Evolutionary conservation across 345 rosid species (phyloP), one percentile per base, ranked within the genome.

Genomic region (Limnanthes douglasii): DNA sequence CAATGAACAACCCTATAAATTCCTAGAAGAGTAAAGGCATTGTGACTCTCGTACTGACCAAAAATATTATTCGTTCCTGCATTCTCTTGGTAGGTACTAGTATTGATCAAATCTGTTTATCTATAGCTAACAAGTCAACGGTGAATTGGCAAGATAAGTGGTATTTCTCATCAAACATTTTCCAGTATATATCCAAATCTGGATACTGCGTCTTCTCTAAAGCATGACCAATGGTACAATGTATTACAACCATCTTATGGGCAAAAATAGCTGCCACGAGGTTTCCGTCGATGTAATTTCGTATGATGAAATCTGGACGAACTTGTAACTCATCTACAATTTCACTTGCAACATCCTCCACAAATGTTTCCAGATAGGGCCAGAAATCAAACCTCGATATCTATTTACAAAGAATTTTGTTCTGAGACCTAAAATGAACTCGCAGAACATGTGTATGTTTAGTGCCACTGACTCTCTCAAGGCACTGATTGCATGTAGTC

Each of bases 241-340:
- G n/a, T n/a, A n/a, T 69, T 37, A 75, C 71, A 26, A 85, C 93
- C 81, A 79, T 71, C 56, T 79, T 79, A 43, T 66, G 56, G 48
- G 93, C 75, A 65, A 79, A 46, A 26, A 79, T 58, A 44, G 85
- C 68, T 7, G 93, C 81, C 38, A 79, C 93, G 5, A 79, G 81
- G 59, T 79, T 79, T 39, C 93, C 93, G 51, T 79, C 93, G 56
- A 85, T 79, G 52, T 79, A 79, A 51, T 79, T 79, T 39, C 93
- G 85, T 8, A 79, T 66, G 10, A 79, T 72, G 45, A 79, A 72
- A 72, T 79, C 93, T 16, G 93, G 93, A 52, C 57, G 15, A 32
- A 63, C 81, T 43, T 79, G 85, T 30, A 79, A 39, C 56, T 79
- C 93, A 0, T 75, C 93, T 18, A 79, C 75, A 50, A 72, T n/a